Evolutionary conservation across 257 asterid species (phyloP).

Genomic region (Solanum chiquidenum): DNA sequence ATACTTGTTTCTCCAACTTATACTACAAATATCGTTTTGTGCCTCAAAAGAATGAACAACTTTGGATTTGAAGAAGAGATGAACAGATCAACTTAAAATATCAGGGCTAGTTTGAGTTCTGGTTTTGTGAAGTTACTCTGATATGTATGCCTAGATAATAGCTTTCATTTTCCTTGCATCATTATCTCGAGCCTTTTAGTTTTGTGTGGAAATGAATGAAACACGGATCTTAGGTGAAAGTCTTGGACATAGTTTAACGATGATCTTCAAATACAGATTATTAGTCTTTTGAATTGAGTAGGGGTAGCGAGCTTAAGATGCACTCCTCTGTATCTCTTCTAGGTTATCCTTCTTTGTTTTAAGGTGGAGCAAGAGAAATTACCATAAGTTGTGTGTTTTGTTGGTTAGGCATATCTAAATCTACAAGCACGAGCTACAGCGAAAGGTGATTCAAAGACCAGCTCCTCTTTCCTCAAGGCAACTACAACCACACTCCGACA

Average conservation of each 20-base stretch:
- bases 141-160: neutral
- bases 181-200: neutral
- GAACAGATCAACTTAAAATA: neutral
- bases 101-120: neutral
- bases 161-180: neutral
- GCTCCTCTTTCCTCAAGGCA: slow-evolving; percentile 51
- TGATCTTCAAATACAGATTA: neutral
- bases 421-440: slow-evolving; percentile 52
- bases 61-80: neutral
- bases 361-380: neutral
- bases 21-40: neutral
- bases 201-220: neutral
- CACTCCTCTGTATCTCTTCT: neutral
- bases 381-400: neutral
- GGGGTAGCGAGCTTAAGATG: neutral
- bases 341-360: neutral
- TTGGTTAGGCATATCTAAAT: slow-evolving; percentile 50
- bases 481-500: slow-evolving; percentile 59
- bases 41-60: neutral
- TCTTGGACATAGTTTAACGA: neutral
- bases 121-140: neutral
- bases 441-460: slow-evolving; percentile 40
- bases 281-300: neutral
- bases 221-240: neutral
- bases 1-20: neutral